A percentile compares a stretch with the other conserved stretches of the same genome.
Evolutionary conservation across 139 green algal genomes (phyloP).

Genomic region (Raphidocelis subcapitata): DNA sequence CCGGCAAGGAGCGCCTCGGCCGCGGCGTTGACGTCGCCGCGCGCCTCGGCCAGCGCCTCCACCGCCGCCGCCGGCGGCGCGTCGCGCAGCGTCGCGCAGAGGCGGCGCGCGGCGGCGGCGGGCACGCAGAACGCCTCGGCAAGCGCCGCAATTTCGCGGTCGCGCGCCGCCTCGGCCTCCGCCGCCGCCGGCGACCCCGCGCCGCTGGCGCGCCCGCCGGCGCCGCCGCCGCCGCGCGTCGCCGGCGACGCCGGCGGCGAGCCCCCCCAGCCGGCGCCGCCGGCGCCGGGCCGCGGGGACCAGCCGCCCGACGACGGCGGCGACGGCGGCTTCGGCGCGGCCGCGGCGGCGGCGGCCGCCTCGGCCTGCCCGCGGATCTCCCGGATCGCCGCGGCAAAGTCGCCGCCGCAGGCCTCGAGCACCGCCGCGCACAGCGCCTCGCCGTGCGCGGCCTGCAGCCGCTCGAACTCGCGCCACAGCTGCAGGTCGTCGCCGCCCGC

Average conservation of each 20-base stretch:
- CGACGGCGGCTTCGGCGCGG: neutral
- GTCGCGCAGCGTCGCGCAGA: conserved; percentile 2
- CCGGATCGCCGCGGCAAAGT: conserved; percentile 8
- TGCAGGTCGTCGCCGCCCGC: conserved; percentile 2
- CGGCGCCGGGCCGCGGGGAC: neutral
- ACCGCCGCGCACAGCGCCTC: conserved; percentile 14
- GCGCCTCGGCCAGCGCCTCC: neutral
- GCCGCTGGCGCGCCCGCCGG: neutral
- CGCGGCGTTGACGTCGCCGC: conserved; percentile 13
- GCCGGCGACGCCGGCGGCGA: neutral
- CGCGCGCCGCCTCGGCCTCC: too few relatives aligned
- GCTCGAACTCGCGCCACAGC: conserved; percentile 14
- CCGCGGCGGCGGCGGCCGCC: neutral
- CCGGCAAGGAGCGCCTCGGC: conserved; percentile 13
- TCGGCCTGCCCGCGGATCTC: neutral
- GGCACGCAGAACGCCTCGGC: neutral
- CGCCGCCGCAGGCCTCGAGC: neutral
- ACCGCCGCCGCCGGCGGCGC: neutral
- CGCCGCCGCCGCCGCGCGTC: neutral
- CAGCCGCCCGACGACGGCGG: too few relatives aligned
- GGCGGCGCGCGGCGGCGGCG: neutral
- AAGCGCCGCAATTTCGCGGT: neutral
- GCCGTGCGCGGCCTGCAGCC: neutral
- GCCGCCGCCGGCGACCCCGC: neutral
- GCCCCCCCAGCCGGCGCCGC: neutral